Conservation (phyloP, 495 filamentous ascomycete genomes). For the Annulohypoxylon bovei region DNA sequence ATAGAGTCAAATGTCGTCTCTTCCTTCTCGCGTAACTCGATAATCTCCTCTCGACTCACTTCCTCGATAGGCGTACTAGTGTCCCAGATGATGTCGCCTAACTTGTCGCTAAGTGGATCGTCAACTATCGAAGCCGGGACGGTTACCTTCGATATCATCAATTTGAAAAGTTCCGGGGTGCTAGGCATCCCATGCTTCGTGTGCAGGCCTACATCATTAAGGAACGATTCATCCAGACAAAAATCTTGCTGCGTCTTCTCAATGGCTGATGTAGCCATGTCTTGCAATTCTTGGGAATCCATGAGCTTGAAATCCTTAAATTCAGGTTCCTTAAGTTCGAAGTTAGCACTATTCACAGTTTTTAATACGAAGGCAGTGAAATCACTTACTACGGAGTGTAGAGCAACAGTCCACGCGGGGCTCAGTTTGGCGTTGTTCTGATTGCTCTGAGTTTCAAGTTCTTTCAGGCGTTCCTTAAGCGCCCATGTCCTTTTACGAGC, state of each 20-base stretch:
- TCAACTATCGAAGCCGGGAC: not conserved
- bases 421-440: not conserved
- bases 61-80: slow-evolving; percentile 27
- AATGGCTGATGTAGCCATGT: not conserved
- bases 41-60: slow-evolving; percentile 8
- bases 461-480: slow-evolving; percentile 71
- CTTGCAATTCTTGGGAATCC: slow-evolving; percentile 2
- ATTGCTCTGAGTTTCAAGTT: slow-evolving; percentile 53
- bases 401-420: not conserved
- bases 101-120: slow-evolving; percentile 15
- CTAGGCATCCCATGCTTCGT: slow-evolving; percentile 1
- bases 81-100: slow-evolving; percentile 23
- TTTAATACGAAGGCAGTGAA: not conserved
- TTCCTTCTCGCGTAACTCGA: slow-evolving; percentile 44
- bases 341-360: not conserved
- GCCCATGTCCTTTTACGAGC: slow-evolving; percentile 77
- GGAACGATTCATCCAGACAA: not conserved
- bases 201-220: not conserved
- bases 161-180: not conserved
- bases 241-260: slow-evolving; percentile 5
- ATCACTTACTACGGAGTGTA: not conserved
- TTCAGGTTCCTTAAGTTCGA: not conserved
- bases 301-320: slow-evolving; percentile 5
- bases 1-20: slow-evolving; percentile 56
- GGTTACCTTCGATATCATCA: not conserved